phyloP scores from a whole-genome alignment of 2,329 filamentous ascomycete genomes.

The Ophiosphaerella narmari region DNA sequence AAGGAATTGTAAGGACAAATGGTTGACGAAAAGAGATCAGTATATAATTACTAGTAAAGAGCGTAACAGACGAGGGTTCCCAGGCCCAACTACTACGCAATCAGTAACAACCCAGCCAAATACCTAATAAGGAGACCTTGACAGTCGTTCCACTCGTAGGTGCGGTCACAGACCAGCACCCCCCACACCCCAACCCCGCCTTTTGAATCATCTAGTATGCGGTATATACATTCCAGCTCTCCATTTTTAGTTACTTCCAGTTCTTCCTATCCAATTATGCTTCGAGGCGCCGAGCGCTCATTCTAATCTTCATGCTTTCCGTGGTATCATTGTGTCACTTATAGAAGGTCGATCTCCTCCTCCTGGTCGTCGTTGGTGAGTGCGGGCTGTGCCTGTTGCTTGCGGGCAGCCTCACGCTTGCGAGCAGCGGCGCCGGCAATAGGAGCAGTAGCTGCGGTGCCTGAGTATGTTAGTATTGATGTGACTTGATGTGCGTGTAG shows the following conservation, averaged over 20 bases:
- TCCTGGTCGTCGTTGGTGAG: conserved; percentile 43
- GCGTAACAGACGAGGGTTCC: conserved; percentile 26
- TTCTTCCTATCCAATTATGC: background rate
- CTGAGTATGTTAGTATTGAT: background rate
- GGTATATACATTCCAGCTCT: conserved; percentile 12
- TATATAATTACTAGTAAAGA: conserved; percentile 18
- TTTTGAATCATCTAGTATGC: background rate
- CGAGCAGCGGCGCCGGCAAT: conserved; percentile 16
- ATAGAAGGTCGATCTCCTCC: conserved; percentile 38
- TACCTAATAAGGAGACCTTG: conserved; percentile 1
- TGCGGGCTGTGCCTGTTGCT: conserved; percentile 13
- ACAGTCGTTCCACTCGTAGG: background rate
- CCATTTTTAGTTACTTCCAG: background rate
- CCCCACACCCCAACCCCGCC: background rate
- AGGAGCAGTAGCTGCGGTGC: conserved; percentile 5
- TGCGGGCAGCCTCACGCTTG: conserved; percentile 23
- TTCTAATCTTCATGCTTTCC: background rate
- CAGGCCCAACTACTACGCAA: conserved; percentile 22
- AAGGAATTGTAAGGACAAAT: background rate
- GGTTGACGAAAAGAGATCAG: conserved; percentile 1
- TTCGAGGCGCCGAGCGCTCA: background rate
- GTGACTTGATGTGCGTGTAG: background rate
- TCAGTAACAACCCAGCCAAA: background rate
- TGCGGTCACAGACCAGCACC: conserved; percentile 16
- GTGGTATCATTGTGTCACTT: conserved; percentile 12